A percentile compares a stretch with the other conserved stretches of the same genome.
These are phyloP conservation scores for Penicillium expansum DNA, from an alignment of 2,329 filamentous ascomycete species.

Conservation along the genomic window DNA sequence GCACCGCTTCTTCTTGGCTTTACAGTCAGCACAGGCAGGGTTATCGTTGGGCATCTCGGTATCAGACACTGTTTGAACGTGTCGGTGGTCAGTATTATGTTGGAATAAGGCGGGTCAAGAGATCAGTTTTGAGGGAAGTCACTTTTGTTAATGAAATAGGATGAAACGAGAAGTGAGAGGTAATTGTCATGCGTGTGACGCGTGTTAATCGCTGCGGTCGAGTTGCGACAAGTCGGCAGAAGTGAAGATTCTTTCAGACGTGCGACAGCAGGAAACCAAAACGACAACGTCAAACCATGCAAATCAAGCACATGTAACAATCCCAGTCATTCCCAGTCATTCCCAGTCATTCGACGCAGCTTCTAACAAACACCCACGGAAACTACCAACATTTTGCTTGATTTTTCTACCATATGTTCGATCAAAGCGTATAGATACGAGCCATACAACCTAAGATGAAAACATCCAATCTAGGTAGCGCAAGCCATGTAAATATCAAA, in stretches of 20 bases:
- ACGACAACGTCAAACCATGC: not conserved
- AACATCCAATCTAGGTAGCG: not conserved
- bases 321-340: too few species aligned
- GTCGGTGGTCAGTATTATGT: not conserved
- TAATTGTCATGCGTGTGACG: not conserved
- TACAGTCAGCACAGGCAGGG: constrained; percentile 22
- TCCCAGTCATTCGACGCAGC: too few species aligned
- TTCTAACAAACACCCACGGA: not conserved
- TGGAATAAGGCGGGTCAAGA: too few species aligned
- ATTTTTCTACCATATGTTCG: accelerated
- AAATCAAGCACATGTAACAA: not conserved
- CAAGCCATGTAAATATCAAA: not conserved
- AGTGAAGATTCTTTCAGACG: not conserved
- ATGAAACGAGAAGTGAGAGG: not conserved
- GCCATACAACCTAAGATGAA: not conserved
- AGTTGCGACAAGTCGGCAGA: not conserved
- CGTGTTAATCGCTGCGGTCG: not conserved
- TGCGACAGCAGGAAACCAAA: not conserved
- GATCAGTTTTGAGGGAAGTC: not conserved
- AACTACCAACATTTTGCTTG: not conserved
- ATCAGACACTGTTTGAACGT: not conserved
- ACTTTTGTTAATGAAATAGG: not conserved
- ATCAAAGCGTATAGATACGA: not conserved
- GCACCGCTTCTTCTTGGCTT: constrained; percentile 29
- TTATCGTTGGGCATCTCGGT: not conserved